These are phyloP conservation scores for Beauveria sp. DNA, from an alignment of 2,329 filamentous ascomycete species.

Conservation along the genomic window DNA sequence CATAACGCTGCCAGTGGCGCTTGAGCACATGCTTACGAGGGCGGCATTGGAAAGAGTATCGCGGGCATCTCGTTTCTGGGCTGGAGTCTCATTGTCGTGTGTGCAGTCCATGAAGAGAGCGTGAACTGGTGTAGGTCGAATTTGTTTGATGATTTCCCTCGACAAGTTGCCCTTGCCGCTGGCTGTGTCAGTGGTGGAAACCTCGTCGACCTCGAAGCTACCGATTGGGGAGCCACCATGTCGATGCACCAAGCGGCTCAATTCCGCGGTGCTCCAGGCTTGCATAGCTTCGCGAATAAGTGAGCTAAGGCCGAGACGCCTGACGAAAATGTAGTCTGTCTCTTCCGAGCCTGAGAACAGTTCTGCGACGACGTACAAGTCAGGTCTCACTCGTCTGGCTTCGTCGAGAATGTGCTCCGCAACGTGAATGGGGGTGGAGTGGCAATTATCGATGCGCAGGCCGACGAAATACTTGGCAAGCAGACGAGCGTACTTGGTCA, in stretches of 20 bases:
- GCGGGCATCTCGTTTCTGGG: slow-evolving; percentile 87
- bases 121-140: slow-evolving; percentile 83
- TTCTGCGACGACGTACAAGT: slow-evolving; percentile 88
- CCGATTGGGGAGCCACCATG: slow-evolving; percentile 93
- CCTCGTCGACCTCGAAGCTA: slow-evolving; percentile 91
- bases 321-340: slow-evolving; percentile 93
- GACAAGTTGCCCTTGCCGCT: slow-evolving; percentile 29
- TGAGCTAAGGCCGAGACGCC: slow-evolving; percentile 81
- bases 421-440: slow-evolving; percentile 90
- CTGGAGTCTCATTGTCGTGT: slow-evolving; percentile 93
- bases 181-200: slow-evolving; percentile 49
- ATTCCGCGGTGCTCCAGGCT: slow-evolving; percentile 87
- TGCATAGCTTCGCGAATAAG: slow-evolving; percentile 98
- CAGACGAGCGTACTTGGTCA: slow-evolving; percentile 84
- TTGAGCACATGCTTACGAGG: slow-evolving; percentile 91
- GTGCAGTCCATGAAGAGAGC: slow-evolving; percentile 99
- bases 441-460: slow-evolving; percentile 96
- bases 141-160: slow-evolving; percentile 65
- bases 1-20: slow-evolving; percentile 92
- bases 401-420: slow-evolving; percentile 93
- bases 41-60: slow-evolving; percentile 94
- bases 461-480: slow-evolving; percentile 94
- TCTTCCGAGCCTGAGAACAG: slow-evolving; percentile 93
- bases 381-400: slow-evolving; percentile 78
- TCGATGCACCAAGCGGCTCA: slow-evolving; percentile 86